Percentiles rank a stretch among this genome's conserved stretches.
phyloP scores from a whole-genome alignment of 331 rosid genomes.

The Telfairia occidentalis region DNA sequence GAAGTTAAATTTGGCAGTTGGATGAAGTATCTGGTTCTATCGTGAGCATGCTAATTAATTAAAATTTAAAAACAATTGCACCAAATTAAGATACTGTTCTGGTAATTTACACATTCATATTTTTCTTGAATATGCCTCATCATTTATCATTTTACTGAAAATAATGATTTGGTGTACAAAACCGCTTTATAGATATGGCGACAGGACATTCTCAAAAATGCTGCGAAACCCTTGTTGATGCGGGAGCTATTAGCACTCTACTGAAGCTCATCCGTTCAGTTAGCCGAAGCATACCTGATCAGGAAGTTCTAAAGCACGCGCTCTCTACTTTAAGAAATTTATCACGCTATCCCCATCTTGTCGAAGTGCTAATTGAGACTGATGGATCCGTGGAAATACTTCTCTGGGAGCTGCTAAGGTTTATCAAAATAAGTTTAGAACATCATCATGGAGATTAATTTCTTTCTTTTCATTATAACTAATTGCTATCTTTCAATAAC shows the following conservation, averaged over 20 bases:
- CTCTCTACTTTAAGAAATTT: slow-evolving; percentile 75
- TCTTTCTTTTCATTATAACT: neutral
- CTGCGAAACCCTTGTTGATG: slow-evolving; percentile 79
- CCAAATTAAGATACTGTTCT: neutral
- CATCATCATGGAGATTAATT: neutral
- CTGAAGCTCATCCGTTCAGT: slow-evolving; percentile 58
- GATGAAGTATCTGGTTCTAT: neutral
- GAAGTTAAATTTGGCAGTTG: neutral
- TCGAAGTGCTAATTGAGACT: slow-evolving; percentile 42
- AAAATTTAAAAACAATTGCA: neutral
- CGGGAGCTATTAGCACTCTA: slow-evolving; percentile 62
- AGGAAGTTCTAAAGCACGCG: slow-evolving; percentile 60
- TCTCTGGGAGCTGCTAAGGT: slow-evolving; percentile 63
- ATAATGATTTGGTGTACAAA: neutral
- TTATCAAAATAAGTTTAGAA: neutral
- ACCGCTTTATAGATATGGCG: slow-evolving; percentile 56
- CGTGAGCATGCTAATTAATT: neutral
- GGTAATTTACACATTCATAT: neutral
- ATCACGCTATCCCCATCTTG: slow-evolving; percentile 60
- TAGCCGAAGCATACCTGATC: slow-evolving; percentile 88
- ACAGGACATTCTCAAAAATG: slow-evolving; percentile 77
- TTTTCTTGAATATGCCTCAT: neutral
- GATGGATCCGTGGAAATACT: slow-evolving; percentile 44
- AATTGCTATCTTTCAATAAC: neutral
- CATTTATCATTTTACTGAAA: neutral